Evolutionary conservation across 1,284 basidiomycete genomes (phyloP).

Genomic region (Anthracocystis setariae): DNA sequence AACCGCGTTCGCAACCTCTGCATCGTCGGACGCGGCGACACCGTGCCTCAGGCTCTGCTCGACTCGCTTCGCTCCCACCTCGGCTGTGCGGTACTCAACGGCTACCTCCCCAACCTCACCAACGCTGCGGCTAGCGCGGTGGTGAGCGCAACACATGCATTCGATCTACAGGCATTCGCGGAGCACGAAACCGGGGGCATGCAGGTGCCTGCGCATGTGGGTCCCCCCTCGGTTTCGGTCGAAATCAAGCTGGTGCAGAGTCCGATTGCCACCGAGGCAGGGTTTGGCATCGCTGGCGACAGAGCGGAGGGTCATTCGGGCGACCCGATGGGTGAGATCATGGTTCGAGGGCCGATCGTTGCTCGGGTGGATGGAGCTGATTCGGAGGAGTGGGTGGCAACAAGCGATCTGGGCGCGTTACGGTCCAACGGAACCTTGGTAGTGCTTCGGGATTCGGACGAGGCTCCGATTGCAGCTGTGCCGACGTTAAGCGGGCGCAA

Average conservation of each 20-base stretch:
- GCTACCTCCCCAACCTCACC: conserved; percentile 43
- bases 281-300: conserved; percentile 37
- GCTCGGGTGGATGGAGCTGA: conserved; percentile 4
- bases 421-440: conserved; percentile 65
- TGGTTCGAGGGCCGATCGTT: conserved; percentile 52
- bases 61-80: conserved; percentile 61
- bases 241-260: conserved; percentile 64
- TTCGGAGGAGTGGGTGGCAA: conserved; percentile 39
- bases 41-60: conserved; percentile 53
- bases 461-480: conserved; percentile 26
- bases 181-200: conserved; percentile 43
- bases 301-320: conserved; percentile 19
- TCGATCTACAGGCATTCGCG: conserved; percentile 65
- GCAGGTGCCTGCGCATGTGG: conserved; percentile 55
- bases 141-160: conserved; percentile 53
- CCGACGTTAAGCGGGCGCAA: conserved; percentile 37
- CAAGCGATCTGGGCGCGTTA: conserved; percentile 57
- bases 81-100: conserved; percentile 60
- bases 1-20: conserved; percentile 31
- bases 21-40: conserved; percentile 38
- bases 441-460: conserved; percentile 43
- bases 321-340: conserved; percentile 59
- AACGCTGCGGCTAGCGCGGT: conserved; percentile 44
- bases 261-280: conserved; percentile 20
- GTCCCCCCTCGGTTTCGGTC: conserved; percentile 59